Evolutionary conservation across 2,329 filamentous ascomycete species (phyloP).

Genomic region (Hymenoscyphus repandus): DNA sequence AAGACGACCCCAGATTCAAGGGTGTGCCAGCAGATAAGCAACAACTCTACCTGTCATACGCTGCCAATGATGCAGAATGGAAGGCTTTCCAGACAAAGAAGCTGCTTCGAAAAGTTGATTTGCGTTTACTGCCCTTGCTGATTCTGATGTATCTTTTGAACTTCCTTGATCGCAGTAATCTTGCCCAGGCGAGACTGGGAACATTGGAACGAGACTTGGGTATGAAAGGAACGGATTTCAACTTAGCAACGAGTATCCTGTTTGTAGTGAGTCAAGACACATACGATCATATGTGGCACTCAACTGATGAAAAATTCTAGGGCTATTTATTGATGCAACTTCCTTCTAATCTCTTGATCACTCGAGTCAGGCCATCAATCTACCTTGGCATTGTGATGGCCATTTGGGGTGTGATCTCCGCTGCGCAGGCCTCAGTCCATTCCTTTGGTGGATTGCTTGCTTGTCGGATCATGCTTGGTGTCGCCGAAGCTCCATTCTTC

Average conservation of each 20-base stretch:
- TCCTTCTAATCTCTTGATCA: constrained; percentile 43
- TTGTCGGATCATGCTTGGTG: constrained; percentile 43
- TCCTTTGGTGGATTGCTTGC: constrained; percentile 40
- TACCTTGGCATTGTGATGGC: constrained; percentile 38
- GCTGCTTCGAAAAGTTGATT: constrained; percentile 45
- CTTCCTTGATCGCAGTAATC: constrained; percentile 46
- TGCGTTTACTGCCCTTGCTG: constrained; percentile 46
- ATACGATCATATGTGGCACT: no score
- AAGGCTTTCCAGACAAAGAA: constrained; percentile 10
- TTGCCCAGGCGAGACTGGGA: constrained; percentile 50
- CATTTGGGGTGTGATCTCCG: constrained; percentile 34
- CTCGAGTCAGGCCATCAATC: constrained; percentile 37
- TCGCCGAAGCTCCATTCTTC: constrained; percentile 47
- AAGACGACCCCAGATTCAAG: constrained; percentile 8
- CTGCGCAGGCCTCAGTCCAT: constrained; percentile 41
- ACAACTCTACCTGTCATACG: constrained; percentile 26
- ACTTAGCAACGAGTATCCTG: constrained; percentile 41
- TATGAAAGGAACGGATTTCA: constrained; percentile 53
- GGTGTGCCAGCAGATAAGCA: constrained; percentile 27
- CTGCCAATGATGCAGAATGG: constrained; percentile 22
- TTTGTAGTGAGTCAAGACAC: constrained; percentile 9
- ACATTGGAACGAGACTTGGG: constrained; percentile 47
- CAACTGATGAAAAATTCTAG: background rate
- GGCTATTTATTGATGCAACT: constrained; percentile 35
- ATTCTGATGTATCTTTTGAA: constrained; percentile 52